Evolutionary conservation across 768 basidiomycete species (phyloP).

Genomic region (Kondoa malvinella): DNA sequence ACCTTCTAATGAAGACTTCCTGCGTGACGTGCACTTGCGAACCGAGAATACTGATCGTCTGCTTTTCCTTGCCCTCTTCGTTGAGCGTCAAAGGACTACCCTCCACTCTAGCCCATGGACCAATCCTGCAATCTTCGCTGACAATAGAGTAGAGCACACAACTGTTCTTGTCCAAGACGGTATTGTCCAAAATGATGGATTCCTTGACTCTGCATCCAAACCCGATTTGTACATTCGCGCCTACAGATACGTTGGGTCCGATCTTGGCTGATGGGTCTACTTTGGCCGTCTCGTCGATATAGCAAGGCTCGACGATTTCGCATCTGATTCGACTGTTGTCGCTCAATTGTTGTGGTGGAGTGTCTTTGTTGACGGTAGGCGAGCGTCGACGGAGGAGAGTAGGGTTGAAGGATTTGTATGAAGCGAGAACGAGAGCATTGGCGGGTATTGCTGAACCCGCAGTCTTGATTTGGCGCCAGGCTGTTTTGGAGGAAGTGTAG

Average conservation of each 20-base stretch:
- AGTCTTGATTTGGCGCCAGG: conserved; percentile 38
- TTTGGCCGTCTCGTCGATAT: conserved; percentile 34
- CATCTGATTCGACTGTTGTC: conserved; percentile 13
- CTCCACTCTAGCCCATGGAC: conserved; percentile 36
- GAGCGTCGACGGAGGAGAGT: conserved; percentile 30
- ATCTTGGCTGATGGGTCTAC: conserved; percentile 35
- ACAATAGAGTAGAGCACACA: conserved; percentile 35
- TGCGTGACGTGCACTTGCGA: conserved; percentile 31
- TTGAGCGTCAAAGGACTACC: conserved; percentile 28
- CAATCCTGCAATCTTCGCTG: conserved; percentile 34
- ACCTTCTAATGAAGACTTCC: conserved; percentile 32
- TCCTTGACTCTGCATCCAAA: conserved; percentile 34
- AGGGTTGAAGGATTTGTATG: conserved; percentile 33
- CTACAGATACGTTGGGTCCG: conserved; percentile 35
- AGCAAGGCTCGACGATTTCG: conserved; percentile 33
- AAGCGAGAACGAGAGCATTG: conserved; percentile 34
- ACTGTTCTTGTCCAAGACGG: conserved; percentile 33
- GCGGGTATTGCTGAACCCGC: conserved; percentile 38
- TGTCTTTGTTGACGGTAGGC: conserved; percentile 26
- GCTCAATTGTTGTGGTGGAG: conserved; percentile 16
- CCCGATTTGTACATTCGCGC: conserved; percentile 31
- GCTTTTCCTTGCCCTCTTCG: conserved; percentile 31
- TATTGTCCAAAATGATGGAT: conserved; percentile 34
- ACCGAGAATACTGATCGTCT: conserved; percentile 33
- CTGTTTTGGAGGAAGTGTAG: conserved; percentile 31